Evolutionary conservation across 345 rosid genomes (phyloP).

Genomic region (Ailanthus altissimus): DNA sequence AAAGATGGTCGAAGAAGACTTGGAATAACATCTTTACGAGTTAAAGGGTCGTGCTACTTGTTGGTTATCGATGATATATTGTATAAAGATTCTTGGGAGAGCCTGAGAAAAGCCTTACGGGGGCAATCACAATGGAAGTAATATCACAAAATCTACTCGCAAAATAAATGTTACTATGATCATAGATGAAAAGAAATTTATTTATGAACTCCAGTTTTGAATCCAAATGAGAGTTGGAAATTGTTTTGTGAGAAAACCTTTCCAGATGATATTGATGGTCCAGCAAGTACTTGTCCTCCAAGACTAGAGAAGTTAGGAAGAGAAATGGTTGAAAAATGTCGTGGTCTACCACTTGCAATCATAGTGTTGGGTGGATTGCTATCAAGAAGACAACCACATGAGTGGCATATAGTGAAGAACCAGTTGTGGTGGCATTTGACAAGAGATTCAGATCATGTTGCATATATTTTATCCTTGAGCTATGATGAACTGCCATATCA

Average conservation of each 20-base stretch:
- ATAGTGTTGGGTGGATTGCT: conserved; percentile 36
- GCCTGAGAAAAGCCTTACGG: conserved; percentile 29
- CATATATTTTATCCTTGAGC: conserved; percentile 33
- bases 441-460: conserved; percentile 26
- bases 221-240: conserved; percentile 28
- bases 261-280: not conserved
- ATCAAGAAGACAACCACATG: conserved; percentile 20
- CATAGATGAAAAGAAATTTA: conserved; percentile 21
- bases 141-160: conserved; percentile 29
- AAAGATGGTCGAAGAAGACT: conserved; percentile 20
- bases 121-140: conserved; percentile 25
- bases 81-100: conserved; percentile 27
- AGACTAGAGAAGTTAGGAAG: conserved; percentile 28
- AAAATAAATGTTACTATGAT: conserved; percentile 24
- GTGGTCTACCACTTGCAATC: conserved; percentile 35
- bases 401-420: conserved; percentile 7
- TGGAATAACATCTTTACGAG: conserved; percentile 25
- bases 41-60: conserved; percentile 19
- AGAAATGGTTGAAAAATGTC: conserved; percentile 32
- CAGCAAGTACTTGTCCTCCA: conserved; percentile 16
- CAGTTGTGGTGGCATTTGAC: conserved; percentile 1
- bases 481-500: conserved; percentile 31
- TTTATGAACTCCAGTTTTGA: conserved; percentile 22
- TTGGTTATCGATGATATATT: conserved; percentile 36
- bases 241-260: conserved; percentile 30